phyloP scores from a whole-genome alignment of 371 early-diverging fungal species.

The Ordospora pajunii region DNA sequence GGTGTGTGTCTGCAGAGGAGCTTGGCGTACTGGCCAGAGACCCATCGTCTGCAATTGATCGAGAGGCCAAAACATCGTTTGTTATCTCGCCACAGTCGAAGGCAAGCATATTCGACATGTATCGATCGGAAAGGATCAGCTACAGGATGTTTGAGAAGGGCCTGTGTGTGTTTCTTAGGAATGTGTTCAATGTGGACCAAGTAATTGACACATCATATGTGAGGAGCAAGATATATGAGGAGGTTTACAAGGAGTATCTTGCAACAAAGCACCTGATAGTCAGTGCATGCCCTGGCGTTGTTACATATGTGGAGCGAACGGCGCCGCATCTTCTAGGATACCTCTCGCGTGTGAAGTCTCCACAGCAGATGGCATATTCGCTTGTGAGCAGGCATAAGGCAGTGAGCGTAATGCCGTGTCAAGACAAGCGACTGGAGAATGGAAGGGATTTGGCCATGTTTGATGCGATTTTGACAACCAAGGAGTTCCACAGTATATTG shows the following conservation, averaged over 20 bases:
- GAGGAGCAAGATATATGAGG: neutral
- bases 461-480: conserved; percentile 39
- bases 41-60: neutral
- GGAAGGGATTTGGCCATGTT: conserved; percentile 24
- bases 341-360: conserved; percentile 30
- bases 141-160: conserved; percentile 32
- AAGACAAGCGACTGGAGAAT: conserved; percentile 53
- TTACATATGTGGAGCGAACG: conserved; percentile 50
- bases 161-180: conserved; percentile 24
- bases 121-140: neutral
- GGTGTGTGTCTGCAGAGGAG: conserved; percentile 49
- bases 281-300: conserved; percentile 53
- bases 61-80: conserved; percentile 6
- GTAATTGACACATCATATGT: conserved; percentile 46
- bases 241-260: conserved; percentile 8
- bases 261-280: conserved; percentile 14
- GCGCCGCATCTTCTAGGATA: conserved; percentile 31
- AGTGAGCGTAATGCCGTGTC: conserved; percentile 45
- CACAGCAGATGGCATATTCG: conserved; percentile 33
- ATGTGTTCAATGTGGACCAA: neutral
- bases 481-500: conserved; percentile 32
- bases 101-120: conserved; percentile 24
- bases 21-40: conserved; percentile 4
- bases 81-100: conserved; percentile 46
- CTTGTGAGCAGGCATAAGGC: conserved; percentile 10